Conservation (phyloP, 2,329 filamentous ascomycete species). For the Ophiostoma himal-ulmi region DNA sequence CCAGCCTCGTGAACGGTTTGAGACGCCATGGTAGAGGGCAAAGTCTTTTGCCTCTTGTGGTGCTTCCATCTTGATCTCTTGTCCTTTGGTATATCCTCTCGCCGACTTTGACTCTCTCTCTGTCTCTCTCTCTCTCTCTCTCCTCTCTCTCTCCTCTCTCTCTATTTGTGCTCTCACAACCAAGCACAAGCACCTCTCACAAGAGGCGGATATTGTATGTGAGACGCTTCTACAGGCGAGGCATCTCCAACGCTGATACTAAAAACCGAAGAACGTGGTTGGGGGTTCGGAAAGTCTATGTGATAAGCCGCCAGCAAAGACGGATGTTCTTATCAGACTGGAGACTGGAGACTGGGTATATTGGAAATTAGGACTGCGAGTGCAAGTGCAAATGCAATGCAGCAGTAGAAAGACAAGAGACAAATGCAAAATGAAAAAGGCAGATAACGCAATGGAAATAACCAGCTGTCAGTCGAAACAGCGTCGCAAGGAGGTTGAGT, state of each 20-base stretch:
- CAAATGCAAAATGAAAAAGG: neutral
- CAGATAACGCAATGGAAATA: neutral
- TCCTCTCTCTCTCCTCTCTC: neutral
- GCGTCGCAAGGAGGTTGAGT: conserved; percentile 14
- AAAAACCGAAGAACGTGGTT: neutral
- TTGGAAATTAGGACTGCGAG: neutral
- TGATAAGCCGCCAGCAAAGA: neutral
- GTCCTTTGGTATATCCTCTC: neutral
- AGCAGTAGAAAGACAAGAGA: neutral
- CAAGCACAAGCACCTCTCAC: conserved; percentile 13
- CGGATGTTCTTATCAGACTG: neutral
- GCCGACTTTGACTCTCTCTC: no score
- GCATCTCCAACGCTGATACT: conserved; percentile 12
- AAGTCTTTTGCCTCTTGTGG: conserved; percentile 18
- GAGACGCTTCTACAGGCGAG: conserved; percentile 14
- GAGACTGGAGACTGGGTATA: no score
- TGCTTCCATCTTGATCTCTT: conserved; percentile 15
- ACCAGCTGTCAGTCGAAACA: conserved; percentile 6
- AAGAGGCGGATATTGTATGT: conserved; percentile 8
- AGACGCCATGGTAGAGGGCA: conserved; percentile 34
- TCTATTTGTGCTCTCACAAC: neutral
- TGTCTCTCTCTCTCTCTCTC: neutral
- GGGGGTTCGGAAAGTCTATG: neutral
- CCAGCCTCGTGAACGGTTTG: conserved; percentile 34
- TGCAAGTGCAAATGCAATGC: neutral